phyloP scores from a whole-genome alignment of 2,329 filamentous ascomycete genomes.

The Ophiosphaerella herpotricha region DNA sequence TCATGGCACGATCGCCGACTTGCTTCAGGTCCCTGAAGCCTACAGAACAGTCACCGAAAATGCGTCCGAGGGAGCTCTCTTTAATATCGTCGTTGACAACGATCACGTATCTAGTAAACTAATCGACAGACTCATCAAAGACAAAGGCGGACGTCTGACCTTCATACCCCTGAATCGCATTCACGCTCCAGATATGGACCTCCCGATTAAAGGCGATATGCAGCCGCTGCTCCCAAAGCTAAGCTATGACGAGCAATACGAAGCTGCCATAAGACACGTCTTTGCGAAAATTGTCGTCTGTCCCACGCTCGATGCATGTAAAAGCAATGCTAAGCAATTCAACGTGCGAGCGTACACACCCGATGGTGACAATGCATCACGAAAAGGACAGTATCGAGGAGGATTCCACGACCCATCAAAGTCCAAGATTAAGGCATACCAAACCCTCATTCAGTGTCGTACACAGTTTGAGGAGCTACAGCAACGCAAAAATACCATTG shows the following conservation, averaged over 20 bases:
- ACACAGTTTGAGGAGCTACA: conserved; percentile 72
- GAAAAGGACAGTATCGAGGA: conserved; percentile 92
- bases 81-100: conserved; percentile 94
- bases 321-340: conserved; percentile 90
- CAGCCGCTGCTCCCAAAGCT: conserved; percentile 86
- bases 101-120: conserved; percentile 84
- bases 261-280: conserved; percentile 88
- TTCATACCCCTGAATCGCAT: conserved; percentile 92
- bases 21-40: conserved; percentile 82
- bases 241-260: conserved; percentile 74
- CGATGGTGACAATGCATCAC: conserved; percentile 93
- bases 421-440: conserved; percentile 85
- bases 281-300: conserved; percentile 96
- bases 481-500: conserved; percentile 67
- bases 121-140: conserved; percentile 76
- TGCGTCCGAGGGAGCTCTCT: conserved; percentile 87
- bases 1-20: conserved; percentile 89
- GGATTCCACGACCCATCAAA: conserved; percentile 87
- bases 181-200: conserved; percentile 69
- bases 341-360: conserved; percentile 91
- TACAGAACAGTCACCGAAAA: conserved; percentile 92
- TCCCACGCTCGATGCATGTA: conserved; percentile 82
- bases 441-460: conserved; percentile 73
- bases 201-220: conserved; percentile 85
- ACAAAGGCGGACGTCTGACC: conserved; percentile 83